Base-by-base conservation (phyloP, 495 filamentous ascomycete species). In the Podospora appendiculata region DNA sequence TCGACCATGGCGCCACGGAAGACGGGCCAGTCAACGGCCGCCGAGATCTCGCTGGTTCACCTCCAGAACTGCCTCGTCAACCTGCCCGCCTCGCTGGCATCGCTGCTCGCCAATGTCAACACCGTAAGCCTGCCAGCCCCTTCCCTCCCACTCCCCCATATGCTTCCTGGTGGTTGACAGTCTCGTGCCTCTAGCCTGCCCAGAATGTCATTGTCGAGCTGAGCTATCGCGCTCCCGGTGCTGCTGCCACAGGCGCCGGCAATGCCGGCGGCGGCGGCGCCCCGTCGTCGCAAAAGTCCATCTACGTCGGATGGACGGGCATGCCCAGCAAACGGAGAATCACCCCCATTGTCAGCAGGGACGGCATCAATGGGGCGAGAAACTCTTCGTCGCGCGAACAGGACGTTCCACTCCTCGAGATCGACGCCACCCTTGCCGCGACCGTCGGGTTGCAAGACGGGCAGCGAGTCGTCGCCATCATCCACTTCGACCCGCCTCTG, bases 161-260 rank as follows among this genome's bases (percentile, higher is more conserved):
- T 38, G 18, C 12, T 32, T n/a, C n/a, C 49, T 32, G 17, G 32
- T 41, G 50, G 52, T 14, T 50, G 11, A 48, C 45, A 32, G 8
- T 17, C 3, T 8, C 7, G 10, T 8, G 16, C 42, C 1, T 25
- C 42, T 43, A 94, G 86, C 77, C 90, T 48, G 88, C 87, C 35
- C 93, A 98, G 68, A 95, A 96, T 87, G 88, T 96, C 57, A 79
- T 97, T 53, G 86, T 98, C 65, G 93, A 98, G 67, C 77, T 98
- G 41, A 83, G 75, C 59, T 88, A 82, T 63, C 79, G 79, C 48
- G 67, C 74, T 13, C 68, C 70, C 34, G 44, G 66, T 6, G 55
- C 62, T 48, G 58, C 72, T 25, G 25, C 25, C 5, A 5, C 25
- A 25, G 25, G 25, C 25, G 25, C 25, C 25, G 25, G 25, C 25